Conservation (phyloP, 768 basidiomycete species). For the Tricholoma flavovirens region DNA sequence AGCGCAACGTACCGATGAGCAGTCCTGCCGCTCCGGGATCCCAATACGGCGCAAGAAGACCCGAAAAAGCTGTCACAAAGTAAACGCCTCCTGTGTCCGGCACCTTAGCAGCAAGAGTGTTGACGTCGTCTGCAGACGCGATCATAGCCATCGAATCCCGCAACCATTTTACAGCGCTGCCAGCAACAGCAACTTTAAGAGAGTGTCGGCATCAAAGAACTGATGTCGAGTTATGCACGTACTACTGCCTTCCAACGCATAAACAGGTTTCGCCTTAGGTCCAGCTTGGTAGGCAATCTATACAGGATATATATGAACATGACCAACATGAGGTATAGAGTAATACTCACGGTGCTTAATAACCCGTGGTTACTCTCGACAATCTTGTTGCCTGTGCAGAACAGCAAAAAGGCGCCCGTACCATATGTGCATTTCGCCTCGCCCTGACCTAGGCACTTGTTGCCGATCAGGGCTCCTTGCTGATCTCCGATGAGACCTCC, state of each 20-base stretch:
- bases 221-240: constrained; percentile 30
- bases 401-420: constrained; percentile 93
- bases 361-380: constrained; percentile 84
- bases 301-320: constrained; percentile 4
- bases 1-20: constrained; percentile 56
- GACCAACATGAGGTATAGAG: not conserved
- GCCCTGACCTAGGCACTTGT: constrained; percentile 87
- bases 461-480: constrained; percentile 93
- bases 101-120: constrained; percentile 73
- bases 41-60: constrained; percentile 97
- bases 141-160: constrained; percentile 89
- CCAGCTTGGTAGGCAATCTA: constrained; percentile 91
- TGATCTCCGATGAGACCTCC: constrained; percentile 97
- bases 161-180: constrained; percentile 94
- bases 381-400: constrained; percentile 86
- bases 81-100: constrained; percentile 83
- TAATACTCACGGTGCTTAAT: constrained; percentile 66
- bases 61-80: constrained; percentile 96
- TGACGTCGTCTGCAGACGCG: constrained; percentile 74
- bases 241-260: constrained; percentile 94
- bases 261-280: constrained; percentile 69
- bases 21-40: constrained; percentile 86
- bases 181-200: constrained; percentile 79
- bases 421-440: constrained; percentile 99
- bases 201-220: not conserved